Conservation (phyloP, 768 basidiomycete genomes). For the Trametes sanguinea region DNA sequence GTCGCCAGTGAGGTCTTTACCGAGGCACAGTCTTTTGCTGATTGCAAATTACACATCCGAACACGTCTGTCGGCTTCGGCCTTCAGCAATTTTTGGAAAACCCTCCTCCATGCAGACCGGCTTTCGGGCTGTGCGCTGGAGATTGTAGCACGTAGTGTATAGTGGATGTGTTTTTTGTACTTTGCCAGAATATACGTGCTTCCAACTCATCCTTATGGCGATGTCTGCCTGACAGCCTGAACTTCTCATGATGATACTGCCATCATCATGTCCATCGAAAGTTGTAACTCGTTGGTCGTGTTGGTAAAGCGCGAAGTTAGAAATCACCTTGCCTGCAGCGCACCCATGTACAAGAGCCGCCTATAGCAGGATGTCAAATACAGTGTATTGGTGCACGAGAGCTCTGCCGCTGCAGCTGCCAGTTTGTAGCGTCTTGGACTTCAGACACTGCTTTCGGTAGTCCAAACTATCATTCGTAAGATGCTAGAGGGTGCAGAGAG, state of each 20-base stretch:
- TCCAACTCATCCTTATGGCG: no score
- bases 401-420: no score
- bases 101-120: slow-evolving; percentile 1
- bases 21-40: slow-evolving; percentile 95
- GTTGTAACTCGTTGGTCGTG: no score
- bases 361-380: no score
- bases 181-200: background rate
- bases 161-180: background rate
- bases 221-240: no score
- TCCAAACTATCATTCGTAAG: no score
- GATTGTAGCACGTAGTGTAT: background rate
- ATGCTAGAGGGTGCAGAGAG: no score
- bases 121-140: slow-evolving; percentile 2
- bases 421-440: no score
- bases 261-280: background rate
- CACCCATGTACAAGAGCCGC: no score
- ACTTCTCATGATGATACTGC: background rate
- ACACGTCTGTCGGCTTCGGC: slow-evolving; percentile 89
- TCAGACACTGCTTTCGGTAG: background rate
- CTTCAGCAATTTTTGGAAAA: slow-evolving; percentile 89
- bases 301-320: no score
- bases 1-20: slow-evolving; percentile 95
- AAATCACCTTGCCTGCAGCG: no score
- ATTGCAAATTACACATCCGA: slow-evolving; percentile 98
- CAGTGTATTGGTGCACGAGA: no score